phyloP scores from a whole-genome alignment of 2,329 filamentous ascomycete species.

The Curvularia lunata region DNA sequence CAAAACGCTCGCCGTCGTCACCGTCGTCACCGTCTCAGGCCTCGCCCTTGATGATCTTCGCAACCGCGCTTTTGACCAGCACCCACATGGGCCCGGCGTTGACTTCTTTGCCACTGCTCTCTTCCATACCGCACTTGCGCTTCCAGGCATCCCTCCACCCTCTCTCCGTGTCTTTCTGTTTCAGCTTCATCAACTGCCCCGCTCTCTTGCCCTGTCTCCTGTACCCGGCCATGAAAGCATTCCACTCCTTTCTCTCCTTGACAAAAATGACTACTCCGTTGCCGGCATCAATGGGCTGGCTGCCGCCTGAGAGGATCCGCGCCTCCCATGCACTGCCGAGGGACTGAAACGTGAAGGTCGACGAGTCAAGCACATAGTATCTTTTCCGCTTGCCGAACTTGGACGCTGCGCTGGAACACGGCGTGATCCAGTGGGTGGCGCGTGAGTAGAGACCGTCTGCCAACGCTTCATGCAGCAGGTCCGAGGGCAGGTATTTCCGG shows the following conservation, averaged over 20 bases:
- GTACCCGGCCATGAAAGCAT: constrained; percentile 33
- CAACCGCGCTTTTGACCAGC: constrained; percentile 34
- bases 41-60: constrained; percentile 32
- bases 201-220: constrained; percentile 30
- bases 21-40: constrained; percentile 18
- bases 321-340: constrained; percentile 32
- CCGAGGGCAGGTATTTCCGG: constrained; percentile 27
- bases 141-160: constrained; percentile 34
- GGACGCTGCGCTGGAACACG: constrained; percentile 21
- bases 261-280: constrained; percentile 36
- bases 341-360: constrained; percentile 27
- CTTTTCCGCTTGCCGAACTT: constrained; percentile 31
- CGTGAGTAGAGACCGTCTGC: constrained; percentile 35
- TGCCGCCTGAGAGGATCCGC: constrained; percentile 27
- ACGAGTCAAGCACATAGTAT: constrained; percentile 33
- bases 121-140: constrained; percentile 32
- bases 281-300: constrained; percentile 33
- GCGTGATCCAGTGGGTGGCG: constrained; percentile 33
- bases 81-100: constrained; percentile 39
- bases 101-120: constrained; percentile 27
- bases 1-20: neutral
- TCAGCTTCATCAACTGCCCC: constrained; percentile 28
- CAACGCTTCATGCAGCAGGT: constrained; percentile 29
- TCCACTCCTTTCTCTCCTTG: constrained; percentile 33
- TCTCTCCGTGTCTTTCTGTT: constrained; percentile 31